Conservation (phyloP, 192 early-diverging fungal genomes). For the Gaertneriomyces semiglobifer region DNA sequence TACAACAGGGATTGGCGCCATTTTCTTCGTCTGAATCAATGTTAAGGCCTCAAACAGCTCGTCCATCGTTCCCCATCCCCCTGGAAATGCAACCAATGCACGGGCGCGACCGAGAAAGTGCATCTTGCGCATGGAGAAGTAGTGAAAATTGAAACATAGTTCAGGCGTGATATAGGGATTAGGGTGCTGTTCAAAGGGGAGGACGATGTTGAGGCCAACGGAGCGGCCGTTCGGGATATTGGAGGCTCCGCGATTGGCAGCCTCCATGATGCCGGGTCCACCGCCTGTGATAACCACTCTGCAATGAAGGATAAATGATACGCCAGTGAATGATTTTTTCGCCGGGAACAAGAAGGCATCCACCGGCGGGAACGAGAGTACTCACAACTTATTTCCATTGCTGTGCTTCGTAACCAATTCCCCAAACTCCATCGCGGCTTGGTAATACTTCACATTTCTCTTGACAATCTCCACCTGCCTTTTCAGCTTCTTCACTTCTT, state of each 20-base stretch:
- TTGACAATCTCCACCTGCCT: constrained; percentile 9
- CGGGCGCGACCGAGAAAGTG: constrained; percentile 35
- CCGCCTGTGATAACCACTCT: constrained; percentile 35
- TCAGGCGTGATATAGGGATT: constrained; percentile 39
- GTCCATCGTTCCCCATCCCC: constrained; percentile 41
- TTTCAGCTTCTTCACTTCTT: constrained; percentile 3
- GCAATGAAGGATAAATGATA: constrained; percentile 11
- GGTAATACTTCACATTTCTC: constrained; percentile 29
- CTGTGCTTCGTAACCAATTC: constrained; percentile 20
- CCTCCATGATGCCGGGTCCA: constrained; percentile 42
- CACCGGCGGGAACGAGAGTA: not conserved
- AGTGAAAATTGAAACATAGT: constrained; percentile 39
- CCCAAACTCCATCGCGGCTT: constrained; percentile 31
- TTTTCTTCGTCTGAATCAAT: constrained; percentile 39
- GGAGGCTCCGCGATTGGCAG: constrained; percentile 27
- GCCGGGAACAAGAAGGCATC: not conserved
- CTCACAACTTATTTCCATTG: constrained; percentile 18
- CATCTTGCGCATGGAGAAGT: constrained; percentile 44
- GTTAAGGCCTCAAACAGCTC: constrained; percentile 43
- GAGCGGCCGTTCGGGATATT: constrained; percentile 25
- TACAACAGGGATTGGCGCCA: constrained; percentile 34
- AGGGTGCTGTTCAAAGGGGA: constrained; percentile 37
- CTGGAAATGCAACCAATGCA: constrained; percentile 38
- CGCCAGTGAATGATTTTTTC: not conserved
- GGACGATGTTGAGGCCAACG: constrained; percentile 37